These are phyloP conservation scores for Chrysosphaeria jannelii DNA, from an alignment of 2,329 filamentous ascomycete genomes.

Conservation along the genomic window DNA sequence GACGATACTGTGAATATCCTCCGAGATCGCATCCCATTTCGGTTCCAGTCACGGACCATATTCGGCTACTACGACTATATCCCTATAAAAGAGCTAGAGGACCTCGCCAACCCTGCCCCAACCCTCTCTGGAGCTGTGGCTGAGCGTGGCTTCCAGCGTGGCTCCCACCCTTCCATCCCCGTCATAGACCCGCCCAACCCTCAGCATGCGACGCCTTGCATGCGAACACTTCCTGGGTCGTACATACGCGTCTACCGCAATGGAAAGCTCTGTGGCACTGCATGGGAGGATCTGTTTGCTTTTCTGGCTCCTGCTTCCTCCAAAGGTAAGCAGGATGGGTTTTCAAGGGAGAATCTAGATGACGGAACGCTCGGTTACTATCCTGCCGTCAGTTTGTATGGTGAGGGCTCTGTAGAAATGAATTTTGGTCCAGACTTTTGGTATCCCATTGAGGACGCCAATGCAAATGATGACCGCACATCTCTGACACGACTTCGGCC, in stretches of 20 bases:
- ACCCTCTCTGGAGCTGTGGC: slow-evolving; percentile 10
- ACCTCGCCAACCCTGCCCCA: slow-evolving; percentile 42
- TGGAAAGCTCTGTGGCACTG: slow-evolving; percentile 54
- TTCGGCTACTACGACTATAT: slow-evolving; percentile 86
- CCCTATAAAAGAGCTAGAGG: slow-evolving; percentile 62
- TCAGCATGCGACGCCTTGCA: slow-evolving; percentile 40
- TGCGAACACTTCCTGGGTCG: slow-evolving; percentile 65
- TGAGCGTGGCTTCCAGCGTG: too few species aligned
- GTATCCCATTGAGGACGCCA: slow-evolving; percentile 28
- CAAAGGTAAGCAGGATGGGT: slow-evolving; percentile 35
- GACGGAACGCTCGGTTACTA: slow-evolving; percentile 93
- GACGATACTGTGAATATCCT: slow-evolving; percentile 50
- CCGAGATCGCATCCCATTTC: slow-evolving; percentile 78
- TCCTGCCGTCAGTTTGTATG: slow-evolving; percentile 73
- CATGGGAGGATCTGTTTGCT: slow-evolving; percentile 63
- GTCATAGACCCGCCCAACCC: slow-evolving; percentile 27
- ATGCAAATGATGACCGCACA: slow-evolving; percentile 5
- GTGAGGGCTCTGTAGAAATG: slow-evolving; percentile 67
- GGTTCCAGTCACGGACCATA: slow-evolving; percentile 68
- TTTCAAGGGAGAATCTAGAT: slow-evolving; percentile 62
- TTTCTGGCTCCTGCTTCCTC: slow-evolving; percentile 80
- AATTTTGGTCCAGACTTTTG: slow-evolving; percentile 91
- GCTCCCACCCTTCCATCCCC: too few species aligned
- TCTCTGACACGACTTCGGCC: slow-evolving; percentile 16
- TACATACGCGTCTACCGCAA: slow-evolving; percentile 84